A percentile compares a stretch with the other conserved stretches of the same genome.
Conservation (phyloP, 805 yeast genomes). For the Ogataea chonburiensis region DNA sequence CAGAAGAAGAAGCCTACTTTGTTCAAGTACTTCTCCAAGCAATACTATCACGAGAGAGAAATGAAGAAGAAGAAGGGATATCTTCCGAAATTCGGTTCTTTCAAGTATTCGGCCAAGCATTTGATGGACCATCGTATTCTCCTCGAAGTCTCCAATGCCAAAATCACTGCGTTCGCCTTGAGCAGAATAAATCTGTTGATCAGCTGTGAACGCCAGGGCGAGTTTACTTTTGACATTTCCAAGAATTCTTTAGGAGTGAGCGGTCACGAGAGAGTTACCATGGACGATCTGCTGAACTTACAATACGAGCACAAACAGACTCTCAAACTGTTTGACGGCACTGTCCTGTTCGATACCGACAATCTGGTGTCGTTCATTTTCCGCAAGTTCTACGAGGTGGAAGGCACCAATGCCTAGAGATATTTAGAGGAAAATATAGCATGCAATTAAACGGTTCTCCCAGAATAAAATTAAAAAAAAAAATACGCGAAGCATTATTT, state of each 20-base stretch:
- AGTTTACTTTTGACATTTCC: conserved; percentile 72
- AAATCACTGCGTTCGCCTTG: conserved; percentile 43
- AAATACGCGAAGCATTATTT: conserved; percentile 5
- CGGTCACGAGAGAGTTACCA: conserved; percentile 53
- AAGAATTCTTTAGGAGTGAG: conserved; percentile 38
- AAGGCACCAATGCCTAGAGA: too few species aligned
- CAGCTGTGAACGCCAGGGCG: conserved; percentile 71
- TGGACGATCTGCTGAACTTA: conserved; percentile 67
- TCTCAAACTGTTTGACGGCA: conserved; percentile 61
- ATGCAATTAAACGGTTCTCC: too few species aligned
- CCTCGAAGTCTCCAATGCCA: conserved; percentile 39
- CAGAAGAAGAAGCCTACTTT: conserved; percentile 41
- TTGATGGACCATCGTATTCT: conserved; percentile 72
- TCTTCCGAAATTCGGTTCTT: conserved; percentile 73
- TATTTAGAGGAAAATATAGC: too few species aligned
- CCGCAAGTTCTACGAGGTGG: conserved; percentile 64
- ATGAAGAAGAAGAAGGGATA: conserved; percentile 64
- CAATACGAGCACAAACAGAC: conserved; percentile 67
- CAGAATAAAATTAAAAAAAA: conserved; percentile 1
- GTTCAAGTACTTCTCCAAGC: conserved; percentile 58
- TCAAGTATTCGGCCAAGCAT: conserved; percentile 71
- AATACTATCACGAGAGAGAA: conserved; percentile 72
- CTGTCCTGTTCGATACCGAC: conserved; percentile 68
- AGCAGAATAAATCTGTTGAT: conserved; percentile 74
- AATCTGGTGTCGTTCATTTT: conserved; percentile 68